A percentile compares a stretch with the other conserved stretches of the same genome.
Evolutionary conservation across 192 early-diverging fungal genomes (phyloP).

Genomic region (Coemansia sp.): DNA sequence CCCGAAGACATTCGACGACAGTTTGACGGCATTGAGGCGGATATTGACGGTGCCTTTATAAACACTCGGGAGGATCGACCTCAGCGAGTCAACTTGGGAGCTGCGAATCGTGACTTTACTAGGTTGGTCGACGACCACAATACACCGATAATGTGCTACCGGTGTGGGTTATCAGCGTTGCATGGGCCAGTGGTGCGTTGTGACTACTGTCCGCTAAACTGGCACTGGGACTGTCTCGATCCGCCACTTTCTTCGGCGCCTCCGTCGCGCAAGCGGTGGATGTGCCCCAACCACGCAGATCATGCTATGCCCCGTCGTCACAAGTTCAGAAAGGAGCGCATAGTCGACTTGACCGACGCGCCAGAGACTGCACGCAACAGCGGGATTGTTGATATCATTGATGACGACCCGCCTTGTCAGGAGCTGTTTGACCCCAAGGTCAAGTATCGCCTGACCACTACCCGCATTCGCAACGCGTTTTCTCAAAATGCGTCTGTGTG

Average conservation of each 20-base stretch:
- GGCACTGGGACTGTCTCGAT: conserved; percentile 55
- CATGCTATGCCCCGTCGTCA: conserved; percentile 39
- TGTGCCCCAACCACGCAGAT: conserved; percentile 55
- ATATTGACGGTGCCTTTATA: conserved; percentile 36
- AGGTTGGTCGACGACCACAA: conserved; percentile 46
- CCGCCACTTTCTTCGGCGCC: conserved; percentile 48
- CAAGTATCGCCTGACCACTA: conserved; percentile 32
- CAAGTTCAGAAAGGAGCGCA: conserved; percentile 48
- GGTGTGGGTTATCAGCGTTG: conserved; percentile 45
- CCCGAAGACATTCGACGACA: conserved; percentile 50
- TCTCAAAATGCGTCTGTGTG: conserved; percentile 2
- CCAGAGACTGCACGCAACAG: conserved; percentile 37
- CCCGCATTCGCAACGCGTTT: conserved; percentile 35
- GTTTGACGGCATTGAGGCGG: conserved; percentile 47
- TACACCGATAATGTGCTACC: conserved; percentile 44
- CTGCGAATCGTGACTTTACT: conserved; percentile 36
- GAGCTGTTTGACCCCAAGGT: conserved; percentile 51
- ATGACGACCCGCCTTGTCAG: conserved; percentile 44
- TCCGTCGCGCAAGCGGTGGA: conserved; percentile 42
- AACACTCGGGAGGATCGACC: conserved; percentile 39
- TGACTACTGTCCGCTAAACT: conserved; percentile 52
- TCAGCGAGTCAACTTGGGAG: conserved; percentile 21
- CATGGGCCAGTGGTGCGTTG: conserved; percentile 43
- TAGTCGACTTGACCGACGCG: conserved; percentile 39
- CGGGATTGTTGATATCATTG: conserved; percentile 41